These are phyloP conservation scores for Pseudocercospora crystallina DNA, from an alignment of 2,329 filamentous ascomycete species.

Conservation along the genomic window DNA sequence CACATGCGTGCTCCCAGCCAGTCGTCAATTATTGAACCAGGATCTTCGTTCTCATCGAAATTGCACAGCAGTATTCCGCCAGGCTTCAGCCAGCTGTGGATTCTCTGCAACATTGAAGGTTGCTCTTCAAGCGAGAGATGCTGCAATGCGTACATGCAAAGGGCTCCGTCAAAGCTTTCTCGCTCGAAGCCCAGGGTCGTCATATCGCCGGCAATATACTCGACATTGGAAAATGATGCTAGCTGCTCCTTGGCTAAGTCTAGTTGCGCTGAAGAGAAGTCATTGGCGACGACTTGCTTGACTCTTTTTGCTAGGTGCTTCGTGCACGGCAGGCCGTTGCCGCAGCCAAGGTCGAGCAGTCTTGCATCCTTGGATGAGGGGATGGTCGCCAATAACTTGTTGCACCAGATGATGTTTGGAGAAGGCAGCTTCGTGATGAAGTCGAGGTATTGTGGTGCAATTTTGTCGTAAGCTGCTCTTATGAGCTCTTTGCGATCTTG, in stretches of 20 bases:
- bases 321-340: conserved; percentile 37
- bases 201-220: conserved; percentile 15
- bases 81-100: conserved; percentile 16
- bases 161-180: conserved; percentile 13
- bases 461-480: conserved; percentile 5
- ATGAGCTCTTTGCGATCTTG: conserved; percentile 3
- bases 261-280: conserved; percentile 20
- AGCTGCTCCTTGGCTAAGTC: conserved; percentile 9
- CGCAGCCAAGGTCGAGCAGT: conserved; percentile 43
- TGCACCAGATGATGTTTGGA: conserved; percentile 2
- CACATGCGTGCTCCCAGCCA: conserved; percentile 24
- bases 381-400: neutral
- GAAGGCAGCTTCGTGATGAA: conserved; percentile 4
- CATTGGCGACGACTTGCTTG: conserved; percentile 18
- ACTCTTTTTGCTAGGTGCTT: conserved; percentile 19
- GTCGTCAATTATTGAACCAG: conserved; percentile 18
- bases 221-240: neutral
- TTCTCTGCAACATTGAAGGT: conserved; percentile 12
- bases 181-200: conserved; percentile 19
- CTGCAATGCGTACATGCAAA: conserved; percentile 21
- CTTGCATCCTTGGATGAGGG: neutral
- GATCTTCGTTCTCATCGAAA: conserved; percentile 14
- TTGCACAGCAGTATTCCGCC: conserved; percentile 18
- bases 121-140: conserved; percentile 21
- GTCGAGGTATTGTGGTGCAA: conserved; percentile 5